These are phyloP conservation scores for Botryobasidium botryosum DNA, from an alignment of 768 basidiomycete genomes.

Conservation along the genomic window DNA sequence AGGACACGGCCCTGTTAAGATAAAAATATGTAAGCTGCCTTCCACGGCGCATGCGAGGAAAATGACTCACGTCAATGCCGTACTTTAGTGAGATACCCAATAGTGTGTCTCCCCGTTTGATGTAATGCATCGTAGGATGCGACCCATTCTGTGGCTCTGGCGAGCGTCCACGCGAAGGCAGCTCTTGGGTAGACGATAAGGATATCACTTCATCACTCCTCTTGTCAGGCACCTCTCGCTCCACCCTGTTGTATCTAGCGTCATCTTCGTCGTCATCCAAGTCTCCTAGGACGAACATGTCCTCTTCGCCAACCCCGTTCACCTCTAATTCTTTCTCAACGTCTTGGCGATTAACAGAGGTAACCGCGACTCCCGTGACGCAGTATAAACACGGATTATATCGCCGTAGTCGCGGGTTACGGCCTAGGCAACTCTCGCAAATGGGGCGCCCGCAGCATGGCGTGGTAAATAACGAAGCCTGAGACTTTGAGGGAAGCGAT, in stretches of 20 bases:
- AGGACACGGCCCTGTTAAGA: conserved; percentile 34
- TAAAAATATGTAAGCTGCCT: neutral
- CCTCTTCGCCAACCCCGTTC: conserved; percentile 32
- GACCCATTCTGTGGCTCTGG: neutral
- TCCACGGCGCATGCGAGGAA: neutral
- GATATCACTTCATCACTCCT: neutral
- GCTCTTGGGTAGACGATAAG: neutral
- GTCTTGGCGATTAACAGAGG: conserved; percentile 1
- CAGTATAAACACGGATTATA: conserved; percentile 63
- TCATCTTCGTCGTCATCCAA: conserved; percentile 37
- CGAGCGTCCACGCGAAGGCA: neutral
- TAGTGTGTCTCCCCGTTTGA: conserved; percentile 41
- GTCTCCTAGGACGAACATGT: conserved; percentile 48
- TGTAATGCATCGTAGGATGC: conserved; percentile 29
- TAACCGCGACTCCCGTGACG: conserved; percentile 36
- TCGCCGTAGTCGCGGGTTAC: conserved; percentile 44
- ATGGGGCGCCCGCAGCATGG: conserved; percentile 56
- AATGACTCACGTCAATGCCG: conserved; percentile 37
- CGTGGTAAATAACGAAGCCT: no score
- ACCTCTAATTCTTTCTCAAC: conserved; percentile 23
- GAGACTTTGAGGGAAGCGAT: no score
- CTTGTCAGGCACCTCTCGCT: conserved; percentile 1
- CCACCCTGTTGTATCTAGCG: conserved; percentile 13
- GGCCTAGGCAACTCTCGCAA: conserved; percentile 37
- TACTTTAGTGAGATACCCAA: conserved; percentile 46